phyloP scores from a whole-genome alignment of 2,329 filamentous ascomycete genomes.

The Byssothecium circinans region DNA sequence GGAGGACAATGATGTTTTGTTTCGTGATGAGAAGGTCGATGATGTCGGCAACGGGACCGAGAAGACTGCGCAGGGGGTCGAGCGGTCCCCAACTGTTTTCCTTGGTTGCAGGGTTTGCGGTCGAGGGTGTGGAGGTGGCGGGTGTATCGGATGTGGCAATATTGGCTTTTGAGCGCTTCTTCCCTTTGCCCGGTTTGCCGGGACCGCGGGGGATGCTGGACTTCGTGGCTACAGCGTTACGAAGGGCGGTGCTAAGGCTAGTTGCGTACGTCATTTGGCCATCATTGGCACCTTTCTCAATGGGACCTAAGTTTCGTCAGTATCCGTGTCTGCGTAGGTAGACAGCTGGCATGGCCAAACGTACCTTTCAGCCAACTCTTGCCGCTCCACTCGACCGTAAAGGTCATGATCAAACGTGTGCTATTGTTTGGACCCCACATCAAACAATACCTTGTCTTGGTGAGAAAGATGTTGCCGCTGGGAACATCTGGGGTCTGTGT shows the following conservation, averaged over 20 bases:
- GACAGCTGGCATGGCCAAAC: slow-evolving; percentile 16
- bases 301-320: slow-evolving; percentile 65
- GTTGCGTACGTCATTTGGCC: slow-evolving; percentile 84
- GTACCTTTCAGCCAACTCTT: slow-evolving; percentile 98
- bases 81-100: slow-evolving; percentile 69
- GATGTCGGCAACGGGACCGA: slow-evolving; percentile 71
- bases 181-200: slow-evolving; percentile 53
- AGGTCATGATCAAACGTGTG: slow-evolving; percentile 84
- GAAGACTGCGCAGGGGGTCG: slow-evolving; percentile 71
- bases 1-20: slow-evolving; percentile 75
- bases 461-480: slow-evolving; percentile 85
- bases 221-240: slow-evolving; percentile 69
- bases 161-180: slow-evolving; percentile 61
- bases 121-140: slow-evolving; percentile 23
- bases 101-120: slow-evolving; percentile 27
- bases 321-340: slow-evolving; percentile 1
- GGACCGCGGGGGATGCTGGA: slow-evolving; percentile 51
- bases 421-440: slow-evolving; percentile 87
- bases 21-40: slow-evolving; percentile 71
- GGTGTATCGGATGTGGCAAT: slow-evolving; percentile 49
- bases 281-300: slow-evolving; percentile 92
- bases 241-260: slow-evolving; percentile 74
- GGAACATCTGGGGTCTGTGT: slow-evolving; percentile 95
- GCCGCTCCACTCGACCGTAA: slow-evolving; percentile 90
- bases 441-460: slow-evolving; percentile 93